Evolutionary conservation across 2,329 filamentous ascomycete species (phyloP).

Genomic region (Cladosporium colombiae): DNA sequence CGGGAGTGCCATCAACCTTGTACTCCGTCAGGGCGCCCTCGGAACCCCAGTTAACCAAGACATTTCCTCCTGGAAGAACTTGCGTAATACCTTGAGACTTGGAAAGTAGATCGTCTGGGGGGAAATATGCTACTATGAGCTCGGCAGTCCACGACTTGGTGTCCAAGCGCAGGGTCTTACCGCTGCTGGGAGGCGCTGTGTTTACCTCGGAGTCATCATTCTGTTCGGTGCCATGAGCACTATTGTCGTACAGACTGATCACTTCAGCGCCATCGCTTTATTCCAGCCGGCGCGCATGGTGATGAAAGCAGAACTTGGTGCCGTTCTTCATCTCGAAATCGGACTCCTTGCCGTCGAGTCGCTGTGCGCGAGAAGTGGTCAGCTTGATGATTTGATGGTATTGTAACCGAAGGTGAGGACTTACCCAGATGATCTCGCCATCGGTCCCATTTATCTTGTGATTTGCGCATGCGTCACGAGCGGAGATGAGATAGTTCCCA

Average conservation of each 20-base stretch:
- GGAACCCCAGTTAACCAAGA: slow-evolving; percentile 56
- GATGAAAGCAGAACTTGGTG: slow-evolving; percentile 48
- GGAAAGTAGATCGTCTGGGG: slow-evolving; percentile 40
- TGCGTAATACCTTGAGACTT: slow-evolving; percentile 53
- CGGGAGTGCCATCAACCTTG: slow-evolving; percentile 43
- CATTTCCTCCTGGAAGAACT: slow-evolving; percentile 51
- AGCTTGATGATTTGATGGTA: not conserved
- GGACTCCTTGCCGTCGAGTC: slow-evolving; percentile 1
- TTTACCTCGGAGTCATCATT: not conserved
- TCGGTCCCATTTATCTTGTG: slow-evolving; percentile 48
- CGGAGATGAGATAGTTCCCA: slow-evolving; percentile 55
- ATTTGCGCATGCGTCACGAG: slow-evolving; percentile 50
- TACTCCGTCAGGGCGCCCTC: slow-evolving; percentile 38
- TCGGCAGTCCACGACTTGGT: slow-evolving; percentile 21
- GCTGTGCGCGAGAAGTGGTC: not conserved
- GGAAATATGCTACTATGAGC: slow-evolving; percentile 21
- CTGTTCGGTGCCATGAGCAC: slow-evolving; percentile 33
- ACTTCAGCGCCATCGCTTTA: slow-evolving; percentile 44
- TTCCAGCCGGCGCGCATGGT: slow-evolving; percentile 46
- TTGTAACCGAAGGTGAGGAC: not conserved
- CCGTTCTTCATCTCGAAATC: slow-evolving; percentile 29
- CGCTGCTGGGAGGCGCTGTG: not conserved
- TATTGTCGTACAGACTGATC: slow-evolving; percentile 54
- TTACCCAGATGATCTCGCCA: slow-evolving; percentile 50
- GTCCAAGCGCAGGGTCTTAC: slow-evolving; percentile 3